These are phyloP conservation scores for Circinella minor DNA, from an alignment of 371 early-diverging fungal genomes.

Conservation along the genomic window DNA sequence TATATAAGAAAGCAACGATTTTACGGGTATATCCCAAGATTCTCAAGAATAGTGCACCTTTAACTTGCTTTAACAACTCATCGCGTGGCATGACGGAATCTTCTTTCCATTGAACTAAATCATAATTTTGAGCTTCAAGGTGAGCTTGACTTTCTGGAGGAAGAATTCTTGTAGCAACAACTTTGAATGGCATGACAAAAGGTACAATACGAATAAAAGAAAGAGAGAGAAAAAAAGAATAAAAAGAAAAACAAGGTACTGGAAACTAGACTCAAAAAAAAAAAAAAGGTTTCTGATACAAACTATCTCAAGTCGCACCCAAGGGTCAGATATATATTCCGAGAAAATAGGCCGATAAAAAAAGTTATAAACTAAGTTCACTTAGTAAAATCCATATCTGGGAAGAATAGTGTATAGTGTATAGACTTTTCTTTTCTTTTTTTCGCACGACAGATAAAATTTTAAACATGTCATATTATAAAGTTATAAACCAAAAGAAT, in stretches of 20 bases:
- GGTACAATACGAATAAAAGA: neutral
- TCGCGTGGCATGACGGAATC: conserved; percentile 44
- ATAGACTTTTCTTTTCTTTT: no score
- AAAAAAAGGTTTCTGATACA: neutral
- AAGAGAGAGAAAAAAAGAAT: neutral
- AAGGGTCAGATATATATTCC: no score
- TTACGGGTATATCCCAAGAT: no score
- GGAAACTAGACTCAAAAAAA: neutral
- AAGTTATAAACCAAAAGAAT: no score
- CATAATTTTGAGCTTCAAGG: conserved; percentile 30
- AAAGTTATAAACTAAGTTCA: no score
- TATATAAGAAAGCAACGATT: neutral
- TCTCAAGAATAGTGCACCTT: conserved; percentile 14
- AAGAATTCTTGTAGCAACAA: conserved; percentile 44
- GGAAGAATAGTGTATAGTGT: no score
- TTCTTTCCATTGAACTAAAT: conserved; percentile 45
- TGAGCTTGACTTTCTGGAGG: conserved; percentile 43
- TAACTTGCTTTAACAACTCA: conserved; percentile 28
- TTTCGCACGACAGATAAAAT: no score
- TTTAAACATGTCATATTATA: no score
- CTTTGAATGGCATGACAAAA: conserved; percentile 26
- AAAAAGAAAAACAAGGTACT: no score
- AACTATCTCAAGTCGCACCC: no score
- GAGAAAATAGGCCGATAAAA: no score
- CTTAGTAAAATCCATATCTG: no score